phyloP scores from a whole-genome alignment of 2,329 filamentous ascomycete species.

The Coniochaeta prunicola region DNA sequence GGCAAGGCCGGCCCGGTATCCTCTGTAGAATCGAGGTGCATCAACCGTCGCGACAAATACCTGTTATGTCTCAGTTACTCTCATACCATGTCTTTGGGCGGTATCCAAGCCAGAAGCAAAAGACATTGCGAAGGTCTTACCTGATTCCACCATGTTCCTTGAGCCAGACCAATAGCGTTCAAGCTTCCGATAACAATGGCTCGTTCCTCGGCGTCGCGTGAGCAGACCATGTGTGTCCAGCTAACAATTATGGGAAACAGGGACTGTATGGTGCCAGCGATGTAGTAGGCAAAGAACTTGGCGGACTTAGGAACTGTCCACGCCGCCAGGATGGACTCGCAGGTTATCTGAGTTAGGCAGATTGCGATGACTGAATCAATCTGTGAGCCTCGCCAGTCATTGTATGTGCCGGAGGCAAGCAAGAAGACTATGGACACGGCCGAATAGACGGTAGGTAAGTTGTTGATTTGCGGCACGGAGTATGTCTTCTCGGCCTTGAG shows the following conservation, averaged over 20 bases:
- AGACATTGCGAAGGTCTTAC: background rate
- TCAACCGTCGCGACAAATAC: constrained; percentile 17
- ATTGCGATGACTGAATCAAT: constrained; percentile 10
- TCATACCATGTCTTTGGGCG: background rate
- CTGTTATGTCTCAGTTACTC: background rate
- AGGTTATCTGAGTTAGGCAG: constrained; percentile 12
- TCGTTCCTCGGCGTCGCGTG: constrained; percentile 17
- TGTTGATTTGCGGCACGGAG: constrained; percentile 13
- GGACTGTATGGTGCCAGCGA: constrained; percentile 13
- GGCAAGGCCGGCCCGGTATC: constrained; percentile 12
- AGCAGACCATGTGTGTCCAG: constrained; percentile 19
- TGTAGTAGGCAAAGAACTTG: constrained; percentile 13
- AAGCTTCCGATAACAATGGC: constrained; percentile 15
- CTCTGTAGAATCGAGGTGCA: constrained; percentile 12
- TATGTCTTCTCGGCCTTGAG: constrained; percentile 12
- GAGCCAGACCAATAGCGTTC: constrained; percentile 15
- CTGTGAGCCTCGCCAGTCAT: constrained; percentile 12
- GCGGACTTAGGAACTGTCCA: constrained; percentile 10
- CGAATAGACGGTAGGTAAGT: constrained; percentile 17
- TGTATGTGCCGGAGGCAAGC: constrained; percentile 12
- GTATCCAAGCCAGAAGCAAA: background rate
- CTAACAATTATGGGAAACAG: constrained; percentile 13
- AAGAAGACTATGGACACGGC: constrained; percentile 21
- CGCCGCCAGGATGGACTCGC: constrained; percentile 10
- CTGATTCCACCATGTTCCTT: constrained; percentile 14